These are phyloP conservation scores for Zygosaccharomyces pseudobailii DNA, from an alignment of 1,139 yeast genomes.

Conservation along the genomic window DNA sequence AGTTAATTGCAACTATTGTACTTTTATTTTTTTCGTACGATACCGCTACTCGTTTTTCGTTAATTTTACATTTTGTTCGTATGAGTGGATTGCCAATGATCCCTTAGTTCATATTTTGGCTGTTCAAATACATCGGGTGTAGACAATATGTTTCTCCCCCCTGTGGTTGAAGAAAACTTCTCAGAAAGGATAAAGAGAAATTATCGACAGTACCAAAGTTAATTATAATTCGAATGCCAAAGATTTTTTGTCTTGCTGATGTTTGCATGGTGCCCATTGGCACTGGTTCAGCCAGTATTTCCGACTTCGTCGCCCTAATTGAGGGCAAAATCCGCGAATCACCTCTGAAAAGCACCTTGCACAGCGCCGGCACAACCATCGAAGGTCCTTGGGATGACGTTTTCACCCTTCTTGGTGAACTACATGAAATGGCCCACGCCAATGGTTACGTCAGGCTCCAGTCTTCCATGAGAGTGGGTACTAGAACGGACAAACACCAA, in stretches of 20 bases:
- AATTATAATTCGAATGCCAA: conserved; percentile 37
- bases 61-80: too few relatives aligned
- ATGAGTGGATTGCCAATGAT: too few relatives aligned
- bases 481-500: conserved; percentile 63
- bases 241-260: conserved; percentile 69
- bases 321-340: conserved; percentile 59
- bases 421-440: conserved; percentile 67
- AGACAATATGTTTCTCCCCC: too few relatives aligned
- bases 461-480: conserved; percentile 80
- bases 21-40: too few relatives aligned
- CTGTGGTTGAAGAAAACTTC: too few relatives aligned
- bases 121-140: too few relatives aligned
- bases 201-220: background rate
- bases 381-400: conserved; percentile 92
- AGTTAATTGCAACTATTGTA: too few relatives aligned
- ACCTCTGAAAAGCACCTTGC: conserved; percentile 62
- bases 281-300: conserved; percentile 69
- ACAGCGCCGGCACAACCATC: conserved; percentile 87
- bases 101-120: too few relatives aligned
- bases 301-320: conserved; percentile 69
- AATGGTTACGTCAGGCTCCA: conserved; percentile 73
- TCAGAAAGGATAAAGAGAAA: background rate
- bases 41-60: too few relatives aligned
- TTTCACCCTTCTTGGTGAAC: conserved; percentile 69
- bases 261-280: conserved; percentile 84